These are phyloP conservation scores for Neofusicoccum ribis DNA, from an alignment of 2,329 filamentous ascomycete genomes.

Conservation along the genomic window DNA sequence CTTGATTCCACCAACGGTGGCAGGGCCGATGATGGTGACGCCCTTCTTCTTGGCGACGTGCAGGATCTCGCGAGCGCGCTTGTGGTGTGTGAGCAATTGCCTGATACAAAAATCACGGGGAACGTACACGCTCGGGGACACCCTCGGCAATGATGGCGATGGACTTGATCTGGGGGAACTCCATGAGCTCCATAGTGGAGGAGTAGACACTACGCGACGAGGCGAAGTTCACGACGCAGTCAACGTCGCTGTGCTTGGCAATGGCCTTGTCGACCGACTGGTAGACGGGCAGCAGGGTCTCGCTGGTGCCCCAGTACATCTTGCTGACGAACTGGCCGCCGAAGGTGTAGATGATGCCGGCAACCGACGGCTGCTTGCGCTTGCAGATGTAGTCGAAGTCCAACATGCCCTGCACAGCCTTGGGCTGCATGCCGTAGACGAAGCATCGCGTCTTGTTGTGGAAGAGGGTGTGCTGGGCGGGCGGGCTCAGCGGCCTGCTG, in stretches of 20 bases:
- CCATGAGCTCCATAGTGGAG: conserved; percentile 98
- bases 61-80: conserved; percentile 97
- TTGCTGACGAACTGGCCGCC: conserved; percentile 99
- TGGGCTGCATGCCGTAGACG: conserved; percentile 97
- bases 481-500: conserved; percentile 87
- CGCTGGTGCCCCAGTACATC: conserved; percentile 99
- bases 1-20: conserved; percentile 99
- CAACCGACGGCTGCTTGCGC: conserved; percentile 91
- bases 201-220: conserved; percentile 98
- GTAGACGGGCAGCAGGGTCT: conserved; percentile 98
- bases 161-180: conserved; percentile 93
- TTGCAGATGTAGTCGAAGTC: conserved; percentile 99
- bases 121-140: conserved; percentile 90
- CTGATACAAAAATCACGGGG: not conserved
- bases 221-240: conserved; percentile 98
- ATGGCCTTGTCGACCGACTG: conserved; percentile 91
- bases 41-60: conserved; percentile 98
- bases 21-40: conserved; percentile 96
- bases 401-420: conserved; percentile 66
- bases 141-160: conserved; percentile 99
- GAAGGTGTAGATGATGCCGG: conserved; percentile 99
- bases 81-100: conserved; percentile 23
- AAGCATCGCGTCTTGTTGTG: conserved; percentile 99
- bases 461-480: conserved; percentile 87
- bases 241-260: conserved; percentile 94